Percentiles rank a stretch among this genome's conserved stretches.
Conservation (phyloP, 1,139 yeast genomes). For the Saccharomyces hybrid region DNA sequence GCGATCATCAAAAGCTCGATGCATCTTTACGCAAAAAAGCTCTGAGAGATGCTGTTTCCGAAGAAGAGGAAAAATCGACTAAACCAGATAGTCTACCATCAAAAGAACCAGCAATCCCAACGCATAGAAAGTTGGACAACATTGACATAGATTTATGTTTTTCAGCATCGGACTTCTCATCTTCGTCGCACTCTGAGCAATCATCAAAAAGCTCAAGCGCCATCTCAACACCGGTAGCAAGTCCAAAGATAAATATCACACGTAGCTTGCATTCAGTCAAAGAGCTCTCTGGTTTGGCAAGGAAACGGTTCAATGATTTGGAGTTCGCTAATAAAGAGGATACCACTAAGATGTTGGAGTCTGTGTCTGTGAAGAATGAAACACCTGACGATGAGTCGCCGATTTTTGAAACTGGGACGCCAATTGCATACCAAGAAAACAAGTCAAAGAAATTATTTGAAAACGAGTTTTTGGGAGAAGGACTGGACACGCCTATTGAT, state of each 20-base stretch:
- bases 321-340: background rate
- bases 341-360: background rate
- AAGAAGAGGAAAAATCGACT: background rate
- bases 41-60: background rate
- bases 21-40: background rate
- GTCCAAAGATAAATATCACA: slow-evolving; percentile 6
- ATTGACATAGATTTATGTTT: slow-evolving; percentile 3
- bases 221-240: slow-evolving; percentile 12
- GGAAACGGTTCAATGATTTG: background rate
- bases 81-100: background rate
- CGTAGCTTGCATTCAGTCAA: background rate
- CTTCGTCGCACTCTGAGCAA: slow-evolving; percentile 3
- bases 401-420: slow-evolving; percentile 4
- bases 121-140: slow-evolving; percentile 3
- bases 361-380: background rate
- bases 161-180: slow-evolving; percentile 1
- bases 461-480: background rate
- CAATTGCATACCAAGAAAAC: slow-evolving; percentile 1
- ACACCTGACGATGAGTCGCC: background rate
- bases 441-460: background rate
- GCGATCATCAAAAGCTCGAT: background rate
- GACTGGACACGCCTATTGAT: background rate
- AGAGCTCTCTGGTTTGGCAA: background rate
- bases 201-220: slow-evolving; percentile 4
- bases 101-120: slow-evolving; percentile 2